Evolutionary conservation across 495 filamentous ascomycete genomes (phyloP).

Genomic region (Filosporella fistucella): DNA sequence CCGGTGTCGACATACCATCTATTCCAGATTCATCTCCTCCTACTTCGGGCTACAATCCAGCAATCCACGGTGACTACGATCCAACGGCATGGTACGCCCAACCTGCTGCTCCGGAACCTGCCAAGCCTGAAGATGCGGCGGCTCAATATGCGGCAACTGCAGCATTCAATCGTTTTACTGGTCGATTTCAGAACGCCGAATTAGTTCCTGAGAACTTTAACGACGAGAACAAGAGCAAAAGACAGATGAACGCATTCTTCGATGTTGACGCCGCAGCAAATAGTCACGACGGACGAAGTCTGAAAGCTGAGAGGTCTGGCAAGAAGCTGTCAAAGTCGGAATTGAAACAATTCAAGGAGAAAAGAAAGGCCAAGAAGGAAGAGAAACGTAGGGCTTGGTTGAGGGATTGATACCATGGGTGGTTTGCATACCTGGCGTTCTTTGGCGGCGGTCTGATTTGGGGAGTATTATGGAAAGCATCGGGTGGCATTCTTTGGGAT

Average conservation of each 20-base stretch:
- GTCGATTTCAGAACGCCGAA: constrained; percentile 65
- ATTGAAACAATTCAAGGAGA: constrained; percentile 69
- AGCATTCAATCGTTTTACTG: constrained; percentile 90
- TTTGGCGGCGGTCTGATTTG: too few species aligned
- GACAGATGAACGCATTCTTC: constrained; percentile 94
- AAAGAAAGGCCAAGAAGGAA: constrained; percentile 75
- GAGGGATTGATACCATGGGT: constrained; percentile 54
- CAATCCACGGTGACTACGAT: constrained; percentile 94
- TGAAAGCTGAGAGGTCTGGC: constrained; percentile 85
- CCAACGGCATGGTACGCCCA: constrained; percentile 89
- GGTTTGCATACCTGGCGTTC: background rate
- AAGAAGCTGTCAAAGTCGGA: constrained; percentile 85
- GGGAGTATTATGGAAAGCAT: too few species aligned
- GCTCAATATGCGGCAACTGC: constrained; percentile 60
- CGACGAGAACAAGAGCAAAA: constrained; percentile 80
- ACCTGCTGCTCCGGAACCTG: constrained; percentile 22
- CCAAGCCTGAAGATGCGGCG: constrained; percentile 22
- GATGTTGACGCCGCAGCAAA: constrained; percentile 98
- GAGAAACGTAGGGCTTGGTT: constrained; percentile 93
- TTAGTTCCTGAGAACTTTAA: constrained; percentile 71
- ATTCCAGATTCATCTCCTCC: constrained; percentile 22
- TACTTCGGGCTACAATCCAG: constrained; percentile 76
- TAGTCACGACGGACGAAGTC: constrained; percentile 81
- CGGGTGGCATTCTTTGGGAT: too few species aligned
- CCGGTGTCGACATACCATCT: constrained; percentile 14